These are phyloP conservation scores for Neurospora sp. DNA, from an alignment of 495 filamentous ascomycete genomes.

Conservation along the genomic window DNA sequence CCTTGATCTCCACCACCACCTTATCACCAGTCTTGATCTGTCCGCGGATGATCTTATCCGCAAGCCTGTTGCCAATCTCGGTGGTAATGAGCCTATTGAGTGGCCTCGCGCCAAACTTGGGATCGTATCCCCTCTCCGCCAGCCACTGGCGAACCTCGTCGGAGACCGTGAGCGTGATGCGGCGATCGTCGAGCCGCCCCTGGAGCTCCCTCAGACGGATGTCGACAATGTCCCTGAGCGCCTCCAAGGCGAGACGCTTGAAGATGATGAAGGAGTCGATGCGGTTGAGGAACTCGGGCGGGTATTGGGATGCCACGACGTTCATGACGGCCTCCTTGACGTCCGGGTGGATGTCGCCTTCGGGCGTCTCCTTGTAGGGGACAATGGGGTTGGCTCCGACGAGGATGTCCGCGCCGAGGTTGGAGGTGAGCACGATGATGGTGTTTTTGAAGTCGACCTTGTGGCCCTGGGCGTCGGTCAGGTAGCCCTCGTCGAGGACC, in stretches of 20 bases:
- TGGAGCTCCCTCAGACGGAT: slow-evolving; percentile 84
- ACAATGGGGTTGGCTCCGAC: slow-evolving; percentile 47
- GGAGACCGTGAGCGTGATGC: slow-evolving; percentile 65
- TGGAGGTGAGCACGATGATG: slow-evolving; percentile 90
- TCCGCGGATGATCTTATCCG: slow-evolving; percentile 84
- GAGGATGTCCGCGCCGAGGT: slow-evolving; percentile 72
- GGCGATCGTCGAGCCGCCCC: slow-evolving; percentile 68
- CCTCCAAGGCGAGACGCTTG: slow-evolving; percentile 64
- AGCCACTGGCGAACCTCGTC: slow-evolving; percentile 73
- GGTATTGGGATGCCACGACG: slow-evolving; percentile 66
- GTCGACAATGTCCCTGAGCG: slow-evolving; percentile 86
- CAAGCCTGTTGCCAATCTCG: slow-evolving; percentile 77
- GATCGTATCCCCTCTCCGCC: slow-evolving; percentile 79
- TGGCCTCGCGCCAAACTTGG: slow-evolving; percentile 84
- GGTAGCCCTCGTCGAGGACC: slow-evolving; percentile 91
- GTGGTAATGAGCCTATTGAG: slow-evolving; percentile 84
- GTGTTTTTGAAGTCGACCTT: slow-evolving; percentile 95
- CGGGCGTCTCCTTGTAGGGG: slow-evolving; percentile 44
- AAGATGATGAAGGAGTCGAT: slow-evolving; percentile 97
- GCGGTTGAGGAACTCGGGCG: slow-evolving; percentile 92
- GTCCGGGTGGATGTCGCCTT: slow-evolving; percentile 53
- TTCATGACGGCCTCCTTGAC: slow-evolving; percentile 77
- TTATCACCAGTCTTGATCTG: slow-evolving; percentile 64
- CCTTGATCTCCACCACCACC: slow-evolving; percentile 56
- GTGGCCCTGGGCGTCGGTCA: slow-evolving; percentile 92